Evolutionary conservation across 352 stramenopile genomes (phyloP), one percentile per base, ranked within the genome.

Genomic region (Phytophthora fragariaefolia): DNA sequence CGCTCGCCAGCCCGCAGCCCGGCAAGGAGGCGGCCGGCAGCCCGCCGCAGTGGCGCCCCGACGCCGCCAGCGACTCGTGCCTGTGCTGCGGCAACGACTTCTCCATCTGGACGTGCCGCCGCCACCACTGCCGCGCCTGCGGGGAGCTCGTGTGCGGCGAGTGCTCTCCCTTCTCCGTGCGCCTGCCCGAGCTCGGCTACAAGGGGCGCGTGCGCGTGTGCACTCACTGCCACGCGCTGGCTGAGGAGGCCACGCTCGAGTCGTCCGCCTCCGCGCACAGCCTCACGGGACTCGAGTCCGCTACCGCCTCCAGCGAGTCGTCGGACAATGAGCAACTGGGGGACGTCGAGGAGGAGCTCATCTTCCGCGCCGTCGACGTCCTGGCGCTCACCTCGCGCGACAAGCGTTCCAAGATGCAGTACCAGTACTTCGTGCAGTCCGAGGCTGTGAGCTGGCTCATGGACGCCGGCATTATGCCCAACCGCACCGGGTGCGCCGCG

Each of bases 371-470:
- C 13, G 74, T 93, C 12, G 82, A 95, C 13, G 73, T 90, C 48
- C 76, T 95, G 63, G 80, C 77, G n/a, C 73, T 73, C 8, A 74
- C 90, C 36, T 90, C 87, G 49, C 80, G 59, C 12, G 62, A 87
- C 50, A 95, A 95, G 67, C 74, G 83, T 49, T 88, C 79, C n/a
- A 86, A 85, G 58, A 61, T 94, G 30, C 80, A 79, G 72, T 94
- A 92, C 76, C 79, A 91, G 60, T 92, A 92, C 71, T 95, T 95
- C 53, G 82, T 93, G 52, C 83, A 93, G 65, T 93, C 85, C 13
- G 87, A 95, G 51, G 85, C 87, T 15, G 83, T 95, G 58, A 93
- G 79, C 64, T 95, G 87, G 85, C 82, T 95, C 36, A 76, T 87
- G 52, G 87, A 95, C 54, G 80, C 77, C 27, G 76, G 76, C 12